Conservation (phyloP, 2,329 filamentous ascomycete genomes). For the Verticillium nubilum region DNA sequence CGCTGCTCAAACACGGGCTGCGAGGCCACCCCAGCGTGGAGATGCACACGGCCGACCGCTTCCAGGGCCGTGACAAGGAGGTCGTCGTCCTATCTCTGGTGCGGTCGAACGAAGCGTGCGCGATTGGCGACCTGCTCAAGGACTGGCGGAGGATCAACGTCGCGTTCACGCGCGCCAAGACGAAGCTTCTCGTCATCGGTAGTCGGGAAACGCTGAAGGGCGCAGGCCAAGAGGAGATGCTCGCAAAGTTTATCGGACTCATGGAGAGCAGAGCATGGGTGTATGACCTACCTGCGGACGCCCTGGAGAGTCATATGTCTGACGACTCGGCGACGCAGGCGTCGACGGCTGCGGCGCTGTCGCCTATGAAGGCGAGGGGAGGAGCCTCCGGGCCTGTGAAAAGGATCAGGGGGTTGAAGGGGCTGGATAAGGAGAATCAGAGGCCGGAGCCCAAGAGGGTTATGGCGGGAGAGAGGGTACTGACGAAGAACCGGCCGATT, state of each 20-base stretch:
- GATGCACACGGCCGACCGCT: slow-evolving; percentile 95
- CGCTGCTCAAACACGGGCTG: slow-evolving; percentile 70
- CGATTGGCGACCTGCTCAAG: slow-evolving; percentile 84
- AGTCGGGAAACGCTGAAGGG: slow-evolving; percentile 74
- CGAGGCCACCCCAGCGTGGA: slow-evolving; percentile 62
- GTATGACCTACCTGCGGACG: slow-evolving; percentile 62
- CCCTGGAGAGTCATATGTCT: slow-evolving; percentile 63
- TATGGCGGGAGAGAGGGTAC: slow-evolving; percentile 53
- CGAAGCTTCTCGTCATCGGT: slow-evolving; percentile 84
- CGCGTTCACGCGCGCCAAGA: slow-evolving; percentile 87
- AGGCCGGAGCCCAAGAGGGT: slow-evolving; percentile 46
- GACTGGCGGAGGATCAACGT: slow-evolving; percentile 96
- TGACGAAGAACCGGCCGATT: slow-evolving; percentile 63
- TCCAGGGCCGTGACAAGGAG: slow-evolving; percentile 94
- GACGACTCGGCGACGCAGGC: slow-evolving; percentile 50
- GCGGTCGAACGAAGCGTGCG: slow-evolving; percentile 73
- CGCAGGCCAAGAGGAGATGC: slow-evolving; percentile 66
- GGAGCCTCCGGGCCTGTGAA: slow-evolving; percentile 1
- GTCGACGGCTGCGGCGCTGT: slow-evolving; percentile 18
- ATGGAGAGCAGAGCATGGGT: slow-evolving; percentile 79
- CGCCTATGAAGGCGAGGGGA: slow-evolving; percentile 4
- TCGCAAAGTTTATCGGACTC: slow-evolving; percentile 68
- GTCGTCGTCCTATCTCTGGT: slow-evolving; percentile 84
- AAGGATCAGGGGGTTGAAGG: slow-evolving; percentile 15
- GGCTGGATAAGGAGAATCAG: slow-evolving; percentile 35